Evolutionary conservation across 129 eudicot genomes (phyloP), one percentile per base, ranked within the genome.

Genomic region (Flaveria brownii): DNA sequence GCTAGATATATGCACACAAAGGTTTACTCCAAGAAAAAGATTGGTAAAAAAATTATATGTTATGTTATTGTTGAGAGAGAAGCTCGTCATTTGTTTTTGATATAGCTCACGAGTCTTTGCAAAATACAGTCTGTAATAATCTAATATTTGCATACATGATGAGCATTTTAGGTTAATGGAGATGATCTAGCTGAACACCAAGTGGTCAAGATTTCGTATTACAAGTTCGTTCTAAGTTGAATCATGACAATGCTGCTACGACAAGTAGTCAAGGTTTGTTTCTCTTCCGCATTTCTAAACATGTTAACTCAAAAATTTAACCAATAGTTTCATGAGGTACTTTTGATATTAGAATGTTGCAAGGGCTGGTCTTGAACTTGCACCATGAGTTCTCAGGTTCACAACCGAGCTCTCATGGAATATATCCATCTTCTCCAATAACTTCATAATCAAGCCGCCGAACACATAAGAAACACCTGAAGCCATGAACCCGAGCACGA

Each of bases 401-500:
- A 0, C 41, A 42, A 70, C 77, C 6, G 80, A 62, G 55, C 76
- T 70, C 7, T 92, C 63, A 50, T 83, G 83, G 81, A 88, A 85
- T 73, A 87, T 2, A 20, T 73, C 84, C 4, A 91, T 82, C 81
- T 85, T 87, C 69, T 80, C 87, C 81, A 93, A 63, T 9, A 91
- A 85, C 77, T 76, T 83, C 13, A 66, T 77, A 2, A 85, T 76
- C 68, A 93, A 71, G 6, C 56, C 79, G 18, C 98, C 98, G 12
- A 55, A 91, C 71, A 81, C 73, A 80, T 82, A 93, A 2, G 97
- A 86, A 56, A 74, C 89, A 23, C 97, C 98, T 0, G 96, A 85
- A 45, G 73, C 93, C 88, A 74, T 75, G 12, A 93, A 17, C 66
- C 91, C 97, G 73, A 91, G 52, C 57, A 72, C 11, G 15, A 91